Percentiles rank a stretch among this genome's conserved stretches.
Conservation (phyloP, 441 rosid genomes). For the Manihot esculenta region DNA sequence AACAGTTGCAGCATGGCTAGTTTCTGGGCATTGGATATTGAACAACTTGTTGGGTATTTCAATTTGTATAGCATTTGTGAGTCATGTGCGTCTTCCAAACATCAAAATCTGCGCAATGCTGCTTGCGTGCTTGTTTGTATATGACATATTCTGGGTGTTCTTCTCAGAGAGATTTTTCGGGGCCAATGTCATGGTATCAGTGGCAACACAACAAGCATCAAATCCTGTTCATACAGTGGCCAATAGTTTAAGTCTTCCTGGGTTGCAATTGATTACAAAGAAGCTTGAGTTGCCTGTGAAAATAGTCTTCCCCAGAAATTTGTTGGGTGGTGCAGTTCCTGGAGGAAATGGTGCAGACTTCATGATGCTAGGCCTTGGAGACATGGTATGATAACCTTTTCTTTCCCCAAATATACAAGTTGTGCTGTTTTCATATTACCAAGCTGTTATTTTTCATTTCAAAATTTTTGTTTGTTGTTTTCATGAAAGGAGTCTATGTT, state of each 20-base stretch:
- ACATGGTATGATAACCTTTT: constrained; percentile 66
- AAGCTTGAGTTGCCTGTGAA: constrained; percentile 93
- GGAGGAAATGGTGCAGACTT: constrained; percentile 67
- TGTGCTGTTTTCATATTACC: neutral
- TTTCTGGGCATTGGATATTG: constrained; percentile 93
- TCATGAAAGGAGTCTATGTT: neutral
- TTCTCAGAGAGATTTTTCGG: constrained; percentile 97
- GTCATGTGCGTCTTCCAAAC: constrained; percentile 95
- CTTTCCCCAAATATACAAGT: neutral
- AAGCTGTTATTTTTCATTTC: neutral
- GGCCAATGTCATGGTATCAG: constrained; percentile 96
- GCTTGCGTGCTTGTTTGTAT: constrained; percentile 79
- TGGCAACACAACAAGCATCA: constrained; percentile 93
- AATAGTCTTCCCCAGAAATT: constrained; percentile 81
- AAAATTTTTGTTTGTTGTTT: constrained; percentile 10
- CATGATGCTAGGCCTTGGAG: constrained; percentile 99
- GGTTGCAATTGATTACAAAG: constrained; percentile 90
- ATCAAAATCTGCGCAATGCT: constrained; percentile 90
- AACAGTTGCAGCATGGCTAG: constrained; percentile 80
- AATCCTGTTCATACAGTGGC: constrained; percentile 96
- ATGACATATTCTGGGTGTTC: constrained; percentile 99
- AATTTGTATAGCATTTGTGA: constrained; percentile 87
- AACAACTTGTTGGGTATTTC: constrained; percentile 90
- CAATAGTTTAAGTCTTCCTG: constrained; percentile 91
- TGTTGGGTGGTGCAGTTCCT: constrained; percentile 69